These are phyloP conservation scores for Epichloe amarillans DNA, from an alignment of 2,329 filamentous ascomycete genomes.

Conservation along the genomic window DNA sequence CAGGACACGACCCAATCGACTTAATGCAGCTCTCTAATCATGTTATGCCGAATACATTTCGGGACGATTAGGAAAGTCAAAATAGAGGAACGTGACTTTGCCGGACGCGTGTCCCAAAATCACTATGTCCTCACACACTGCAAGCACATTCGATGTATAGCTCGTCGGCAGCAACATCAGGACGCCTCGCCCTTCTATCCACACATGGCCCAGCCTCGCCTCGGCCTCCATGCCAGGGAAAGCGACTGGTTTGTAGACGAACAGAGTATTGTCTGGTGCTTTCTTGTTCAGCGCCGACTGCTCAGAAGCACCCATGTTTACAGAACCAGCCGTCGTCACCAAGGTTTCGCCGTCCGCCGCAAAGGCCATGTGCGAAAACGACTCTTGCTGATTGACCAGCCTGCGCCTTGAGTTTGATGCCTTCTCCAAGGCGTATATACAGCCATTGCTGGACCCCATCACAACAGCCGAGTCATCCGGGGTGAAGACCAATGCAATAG, in stretches of 20 bases:
- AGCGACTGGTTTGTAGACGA: conserved; percentile 7
- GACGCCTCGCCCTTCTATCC: conserved; percentile 5
- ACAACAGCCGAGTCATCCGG: conserved; percentile 3
- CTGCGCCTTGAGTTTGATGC: conserved; percentile 1
- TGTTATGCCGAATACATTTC: conserved; percentile 2
- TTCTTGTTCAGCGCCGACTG: conserved; percentile 5
- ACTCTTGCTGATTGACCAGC: conserved; percentile 6
- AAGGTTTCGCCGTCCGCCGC: conserved; percentile 3
- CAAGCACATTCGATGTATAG: conserved; percentile 5
- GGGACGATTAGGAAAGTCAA: conserved; percentile 4
- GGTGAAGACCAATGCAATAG: conserved; percentile 3
- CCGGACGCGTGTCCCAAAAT: conserved; percentile 8
- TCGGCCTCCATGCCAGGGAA: conserved; percentile 7
- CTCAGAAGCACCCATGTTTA: background rate
- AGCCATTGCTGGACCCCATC: conserved; percentile 3
- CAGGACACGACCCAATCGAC: background rate
- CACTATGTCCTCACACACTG: conserved; percentile 5
- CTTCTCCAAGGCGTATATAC: conserved; percentile 5
- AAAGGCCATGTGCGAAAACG: conserved; percentile 5
- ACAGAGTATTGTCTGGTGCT: conserved; percentile 1
- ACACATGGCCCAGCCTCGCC: conserved; percentile 5
- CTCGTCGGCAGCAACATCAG: conserved; percentile 6
- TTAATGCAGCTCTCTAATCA: background rate
- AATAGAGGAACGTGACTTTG: conserved; percentile 8
- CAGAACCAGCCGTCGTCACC: conserved; percentile 6